phyloP scores from a whole-genome alignment of 176 grass and related monocot genomes.

The Rhipidocladum racemiflorum region DNA sequence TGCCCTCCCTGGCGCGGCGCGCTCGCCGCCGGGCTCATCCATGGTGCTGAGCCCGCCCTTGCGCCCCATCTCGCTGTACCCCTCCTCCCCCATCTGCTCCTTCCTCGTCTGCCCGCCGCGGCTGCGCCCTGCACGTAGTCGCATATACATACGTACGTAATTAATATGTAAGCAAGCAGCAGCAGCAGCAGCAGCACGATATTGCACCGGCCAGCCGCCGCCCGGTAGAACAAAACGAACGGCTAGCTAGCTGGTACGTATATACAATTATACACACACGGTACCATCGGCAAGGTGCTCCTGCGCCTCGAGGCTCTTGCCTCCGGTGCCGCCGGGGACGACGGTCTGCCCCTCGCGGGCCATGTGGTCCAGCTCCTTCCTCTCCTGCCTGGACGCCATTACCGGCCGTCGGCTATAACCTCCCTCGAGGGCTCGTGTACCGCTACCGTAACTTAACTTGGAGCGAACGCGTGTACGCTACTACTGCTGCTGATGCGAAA shows the following conservation, averaged over 20 bases:
- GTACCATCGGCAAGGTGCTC: slow-evolving; percentile 64
- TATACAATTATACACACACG: neutral
- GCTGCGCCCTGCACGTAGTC: slow-evolving; percentile 48
- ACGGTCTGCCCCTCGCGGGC: slow-evolving; percentile 59
- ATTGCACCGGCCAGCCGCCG: neutral
- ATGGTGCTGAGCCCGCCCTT: slow-evolving; percentile 56
- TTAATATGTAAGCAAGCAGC: neutral
- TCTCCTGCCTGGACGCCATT: slow-evolving; percentile 51
- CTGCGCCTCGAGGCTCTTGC: slow-evolving; percentile 58
- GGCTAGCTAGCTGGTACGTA: too few species aligned
- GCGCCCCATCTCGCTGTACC: slow-evolving; percentile 58
- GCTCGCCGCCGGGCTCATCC: slow-evolving; percentile 48
- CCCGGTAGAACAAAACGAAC: neutral
- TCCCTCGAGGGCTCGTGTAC: neutral
- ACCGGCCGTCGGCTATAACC: neutral
- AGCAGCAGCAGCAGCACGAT: too few species aligned
- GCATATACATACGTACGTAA: too few species aligned
- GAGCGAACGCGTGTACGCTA: neutral
- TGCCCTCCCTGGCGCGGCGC: slow-evolving; percentile 43
- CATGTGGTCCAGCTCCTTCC: slow-evolving; percentile 53
- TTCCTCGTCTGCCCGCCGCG: slow-evolving; percentile 61
- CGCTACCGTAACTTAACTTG: neutral
- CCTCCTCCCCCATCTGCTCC: slow-evolving; percentile 57
- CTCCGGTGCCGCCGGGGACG: slow-evolving; percentile 63
- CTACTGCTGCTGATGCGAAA: neutral